Conservation (phyloP, 495 filamentous ascomycete genomes). For the Penicillium fimorum region DNA sequence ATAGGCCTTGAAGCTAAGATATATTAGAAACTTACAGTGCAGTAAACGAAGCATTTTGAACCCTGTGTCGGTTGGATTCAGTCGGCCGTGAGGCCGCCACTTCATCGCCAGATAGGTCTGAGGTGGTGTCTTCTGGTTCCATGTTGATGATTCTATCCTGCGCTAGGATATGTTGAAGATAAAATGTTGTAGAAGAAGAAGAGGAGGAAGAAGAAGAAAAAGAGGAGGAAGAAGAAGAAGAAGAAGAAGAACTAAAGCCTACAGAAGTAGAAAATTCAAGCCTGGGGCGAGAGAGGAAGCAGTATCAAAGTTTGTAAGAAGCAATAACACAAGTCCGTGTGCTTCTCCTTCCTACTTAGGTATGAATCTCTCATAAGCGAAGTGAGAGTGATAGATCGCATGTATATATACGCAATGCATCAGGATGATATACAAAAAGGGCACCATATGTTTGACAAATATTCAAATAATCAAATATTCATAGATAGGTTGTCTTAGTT, state of each 20-base stretch:
- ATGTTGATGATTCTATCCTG: not conserved
- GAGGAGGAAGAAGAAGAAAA: not conserved
- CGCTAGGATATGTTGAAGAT: not conserved
- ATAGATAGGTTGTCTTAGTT: not conserved
- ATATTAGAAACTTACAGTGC: constrained; percentile 40
- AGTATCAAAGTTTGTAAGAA: not conserved
- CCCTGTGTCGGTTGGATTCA: constrained; percentile 44
- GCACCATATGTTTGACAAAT: not conserved
- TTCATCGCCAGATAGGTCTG: constrained; percentile 34
- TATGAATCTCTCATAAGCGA: not conserved
- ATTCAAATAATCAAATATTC: not conserved
- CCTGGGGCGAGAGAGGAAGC: not conserved
- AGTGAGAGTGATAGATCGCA: not conserved
- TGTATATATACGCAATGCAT: not conserved
- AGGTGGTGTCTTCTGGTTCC: constrained; percentile 16
- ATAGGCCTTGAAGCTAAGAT: not conserved
- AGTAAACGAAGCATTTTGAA: constrained; percentile 55
- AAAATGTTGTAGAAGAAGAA: not conserved
- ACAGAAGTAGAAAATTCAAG: not conserved
- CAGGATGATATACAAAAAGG: not conserved
- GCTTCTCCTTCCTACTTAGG: not conserved
- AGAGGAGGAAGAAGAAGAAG: not conserved
- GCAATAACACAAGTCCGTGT: not conserved
- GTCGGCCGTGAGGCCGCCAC: constrained; percentile 26
- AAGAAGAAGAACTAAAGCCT: not conserved